A percentile compares a stretch with the other conserved stretches of the same genome.
Evolutionary conservation across 345 rosid genomes (phyloP).

Genomic region (Chamaenerion angustifolium): DNA sequence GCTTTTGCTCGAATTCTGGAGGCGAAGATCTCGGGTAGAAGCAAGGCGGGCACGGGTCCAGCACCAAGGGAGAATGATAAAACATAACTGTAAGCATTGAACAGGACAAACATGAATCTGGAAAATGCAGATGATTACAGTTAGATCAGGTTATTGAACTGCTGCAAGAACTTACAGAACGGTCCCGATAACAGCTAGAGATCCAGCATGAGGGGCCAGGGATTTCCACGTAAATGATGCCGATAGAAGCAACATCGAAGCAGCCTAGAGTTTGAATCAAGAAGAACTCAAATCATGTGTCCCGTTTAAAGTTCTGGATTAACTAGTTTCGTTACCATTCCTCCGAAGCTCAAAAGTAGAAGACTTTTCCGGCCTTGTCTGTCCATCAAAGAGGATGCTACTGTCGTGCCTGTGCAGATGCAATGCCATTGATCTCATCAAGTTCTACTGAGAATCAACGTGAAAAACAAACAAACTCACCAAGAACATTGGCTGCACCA

Average conservation of each 20-base stretch:
- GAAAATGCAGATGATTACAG: no score
- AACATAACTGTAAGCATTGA: conserved; percentile 48
- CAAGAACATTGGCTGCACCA: conserved; percentile 94
- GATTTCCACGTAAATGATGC: conserved; percentile 87
- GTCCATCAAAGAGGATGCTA: conserved; percentile 98
- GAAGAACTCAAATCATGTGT: no score
- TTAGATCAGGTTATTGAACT: no score
- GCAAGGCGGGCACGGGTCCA: conserved; percentile 97
- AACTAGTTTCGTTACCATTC: conserved; percentile 49
- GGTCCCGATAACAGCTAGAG: conserved; percentile 87
- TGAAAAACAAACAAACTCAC: no score
- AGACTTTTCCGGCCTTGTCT: conserved; percentile 92
- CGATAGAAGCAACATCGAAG: conserved; percentile 86
- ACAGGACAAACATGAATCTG: not conserved
- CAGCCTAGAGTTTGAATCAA: conserved; percentile 17
- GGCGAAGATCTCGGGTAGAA: conserved; percentile 89
- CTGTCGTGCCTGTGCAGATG: conserved; percentile 50
- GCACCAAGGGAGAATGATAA: conserved; percentile 97
- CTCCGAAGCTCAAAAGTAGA: conserved; percentile 68
- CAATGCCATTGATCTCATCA: no score
- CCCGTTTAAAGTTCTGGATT: no score
- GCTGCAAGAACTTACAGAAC: conserved; percentile 51
- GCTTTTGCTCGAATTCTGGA: conserved; percentile 98
- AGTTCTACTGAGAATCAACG: no score
- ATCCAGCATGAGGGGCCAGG: conserved; percentile 82